phyloP scores from a whole-genome alignment of 2,329 filamentous ascomycete genomes.

The Sclerotinia subarctica region DNA sequence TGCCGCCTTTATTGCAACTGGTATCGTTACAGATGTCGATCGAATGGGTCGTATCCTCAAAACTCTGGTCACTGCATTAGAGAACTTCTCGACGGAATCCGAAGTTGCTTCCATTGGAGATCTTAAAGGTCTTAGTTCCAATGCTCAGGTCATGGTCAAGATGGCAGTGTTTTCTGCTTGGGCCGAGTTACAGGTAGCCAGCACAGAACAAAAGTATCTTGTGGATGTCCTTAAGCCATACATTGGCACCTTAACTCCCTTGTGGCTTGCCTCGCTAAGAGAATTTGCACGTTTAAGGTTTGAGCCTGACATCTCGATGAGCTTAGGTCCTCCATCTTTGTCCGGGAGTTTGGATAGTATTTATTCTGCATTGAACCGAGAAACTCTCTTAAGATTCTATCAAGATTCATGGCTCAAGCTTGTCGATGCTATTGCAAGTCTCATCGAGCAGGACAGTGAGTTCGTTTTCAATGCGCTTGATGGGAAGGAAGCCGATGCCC shows the following conservation, averaged over 20 bases:
- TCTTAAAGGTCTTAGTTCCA: conserved; percentile 85
- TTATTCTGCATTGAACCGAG: conserved; percentile 89
- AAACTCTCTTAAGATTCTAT: conserved; percentile 92
- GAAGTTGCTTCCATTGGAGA: conserved; percentile 89
- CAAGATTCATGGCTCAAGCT: conserved; percentile 96
- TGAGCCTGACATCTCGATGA: conserved; percentile 95
- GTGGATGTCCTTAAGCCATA: conserved; percentile 86
- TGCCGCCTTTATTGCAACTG: conserved; percentile 94
- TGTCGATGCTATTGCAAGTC: conserved; percentile 92
- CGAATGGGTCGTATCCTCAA: conserved; percentile 99
- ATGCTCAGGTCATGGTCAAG: conserved; percentile 97
- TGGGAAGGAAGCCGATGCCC: conserved; percentile 62
- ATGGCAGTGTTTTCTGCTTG: conserved; percentile 96
- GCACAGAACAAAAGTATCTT: conserved; percentile 85
- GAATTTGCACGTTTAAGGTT: conserved; percentile 93
- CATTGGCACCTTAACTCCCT: conserved; percentile 81
- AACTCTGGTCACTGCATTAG: conserved; percentile 82
- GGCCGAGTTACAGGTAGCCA: conserved; percentile 95
- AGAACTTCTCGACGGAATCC: conserved; percentile 81
- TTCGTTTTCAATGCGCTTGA: conserved; percentile 97
- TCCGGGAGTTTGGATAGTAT: conserved; percentile 89
- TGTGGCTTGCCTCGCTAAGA: conserved; percentile 89
- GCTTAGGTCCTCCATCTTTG: conserved; percentile 73
- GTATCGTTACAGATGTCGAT: conserved; percentile 95
- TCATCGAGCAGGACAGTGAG: conserved; percentile 96